Conservation (phyloP, 2,329 filamentous ascomycete species). For the Sclerotinia minor region DNA sequence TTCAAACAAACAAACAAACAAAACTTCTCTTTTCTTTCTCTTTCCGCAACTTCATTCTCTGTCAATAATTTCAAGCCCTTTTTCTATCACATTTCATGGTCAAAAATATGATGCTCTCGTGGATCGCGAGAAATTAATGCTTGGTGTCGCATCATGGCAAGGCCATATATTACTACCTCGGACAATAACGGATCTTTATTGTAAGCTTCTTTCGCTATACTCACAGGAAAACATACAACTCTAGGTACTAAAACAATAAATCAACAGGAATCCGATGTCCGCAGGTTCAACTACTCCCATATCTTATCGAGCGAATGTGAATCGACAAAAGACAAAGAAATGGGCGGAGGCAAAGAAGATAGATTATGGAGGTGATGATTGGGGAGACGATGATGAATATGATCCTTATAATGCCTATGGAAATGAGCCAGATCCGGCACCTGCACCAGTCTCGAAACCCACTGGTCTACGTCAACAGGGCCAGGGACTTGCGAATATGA, state of each 20-base stretch:
- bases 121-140: conserved; percentile 23
- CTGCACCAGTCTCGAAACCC: conserved; percentile 40
- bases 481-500: conserved; percentile 36
- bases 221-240: neutral
- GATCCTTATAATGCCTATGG: conserved; percentile 43
- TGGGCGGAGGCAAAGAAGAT: conserved; percentile 89
- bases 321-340: conserved; percentile 86
- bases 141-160: conserved; percentile 37
- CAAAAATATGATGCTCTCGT: conserved; percentile 21
- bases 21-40: neutral
- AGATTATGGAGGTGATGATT: conserved; percentile 90
- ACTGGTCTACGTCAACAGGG: conserved; percentile 48
- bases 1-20: neutral
- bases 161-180: conserved; percentile 36
- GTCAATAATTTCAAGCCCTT: neutral
- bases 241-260: conserved; percentile 24
- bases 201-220: conserved; percentile 8
- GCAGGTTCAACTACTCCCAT: conserved; percentile 33
- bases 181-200: conserved; percentile 24
- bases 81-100: conserved; percentile 10
- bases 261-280: conserved; percentile 32
- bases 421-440: conserved; percentile 45
- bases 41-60: neutral
- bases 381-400: conserved; percentile 73
- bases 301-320: conserved; percentile 79